Evolutionary conservation across 805 yeast species (phyloP).

Genomic region (Saccharomycopsis sp.): DNA sequence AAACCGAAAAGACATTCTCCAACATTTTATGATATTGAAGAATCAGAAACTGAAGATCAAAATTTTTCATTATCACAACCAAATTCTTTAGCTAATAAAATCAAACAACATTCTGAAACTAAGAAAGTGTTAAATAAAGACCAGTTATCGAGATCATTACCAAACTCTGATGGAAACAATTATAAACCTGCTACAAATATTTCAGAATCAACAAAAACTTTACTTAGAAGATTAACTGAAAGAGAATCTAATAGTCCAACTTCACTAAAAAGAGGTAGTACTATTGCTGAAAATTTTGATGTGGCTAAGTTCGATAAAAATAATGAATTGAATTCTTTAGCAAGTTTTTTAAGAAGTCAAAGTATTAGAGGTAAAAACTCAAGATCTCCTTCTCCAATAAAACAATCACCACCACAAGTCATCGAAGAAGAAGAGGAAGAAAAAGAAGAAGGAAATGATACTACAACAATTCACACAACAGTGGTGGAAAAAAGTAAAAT

Average conservation of each 20-base stretch:
- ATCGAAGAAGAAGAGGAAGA: constrained; percentile 11
- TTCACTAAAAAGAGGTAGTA: neutral
- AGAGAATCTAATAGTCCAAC: constrained; percentile 4
- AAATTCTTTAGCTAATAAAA: constrained; percentile 11
- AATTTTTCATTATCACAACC: constrained; percentile 17
- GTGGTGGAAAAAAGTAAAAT: neutral
- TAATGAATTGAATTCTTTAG: constrained; percentile 9
- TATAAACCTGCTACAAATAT: constrained; percentile 12
- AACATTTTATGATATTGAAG: constrained; percentile 3
- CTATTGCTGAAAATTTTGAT: constrained; percentile 1
- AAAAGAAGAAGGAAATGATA: constrained; percentile 6
- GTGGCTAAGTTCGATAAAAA: constrained; percentile 8
- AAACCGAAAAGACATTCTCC: constrained; percentile 3
- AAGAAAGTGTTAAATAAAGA: neutral
- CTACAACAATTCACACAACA: constrained; percentile 1
- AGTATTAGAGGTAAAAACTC: constrained; percentile 2
- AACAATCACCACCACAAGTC: neutral
- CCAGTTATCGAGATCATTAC: constrained; percentile 9
- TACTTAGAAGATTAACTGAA: constrained; percentile 10
- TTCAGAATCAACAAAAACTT: constrained; percentile 11
- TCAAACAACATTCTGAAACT: constrained; percentile 8
- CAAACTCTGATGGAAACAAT: neutral
- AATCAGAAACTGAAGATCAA: constrained; percentile 1
- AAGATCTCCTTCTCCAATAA: too few species aligned
- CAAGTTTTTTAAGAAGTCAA: constrained; percentile 11